Conservation (phyloP, 2,329 filamentous ascomycete genomes). For the Lasiodiplodia hormozganensis region DNA sequence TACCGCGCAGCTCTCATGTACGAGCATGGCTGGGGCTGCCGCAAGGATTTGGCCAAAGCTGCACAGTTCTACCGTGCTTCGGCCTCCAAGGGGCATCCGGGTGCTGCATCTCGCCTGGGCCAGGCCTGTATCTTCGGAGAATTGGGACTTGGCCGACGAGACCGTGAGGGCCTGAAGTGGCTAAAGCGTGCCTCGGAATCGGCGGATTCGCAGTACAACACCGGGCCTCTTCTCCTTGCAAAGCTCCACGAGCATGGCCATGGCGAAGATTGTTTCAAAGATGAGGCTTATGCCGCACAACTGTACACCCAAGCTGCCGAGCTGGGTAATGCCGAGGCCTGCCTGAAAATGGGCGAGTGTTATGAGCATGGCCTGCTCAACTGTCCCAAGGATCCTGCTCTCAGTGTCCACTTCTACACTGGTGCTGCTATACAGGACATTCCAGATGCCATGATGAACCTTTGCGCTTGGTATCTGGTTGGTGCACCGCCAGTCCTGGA, state of each 20-base stretch:
- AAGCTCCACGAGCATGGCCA: slow-evolving; percentile 91
- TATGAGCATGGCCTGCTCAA: slow-evolving; percentile 91
- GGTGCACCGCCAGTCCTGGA: slow-evolving; percentile 90
- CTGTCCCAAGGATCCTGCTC: slow-evolving; percentile 87
- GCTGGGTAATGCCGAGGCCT: slow-evolving; percentile 85
- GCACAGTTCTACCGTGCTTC: slow-evolving; percentile 91
- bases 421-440: slow-evolving; percentile 86
- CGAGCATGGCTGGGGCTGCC: slow-evolving; percentile 96
- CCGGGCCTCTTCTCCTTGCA: slow-evolving; percentile 89
- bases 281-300: slow-evolving; percentile 88
- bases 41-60: slow-evolving; percentile 87
- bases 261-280: slow-evolving; percentile 85
- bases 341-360: slow-evolving; percentile 88
- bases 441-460: slow-evolving; percentile 91
- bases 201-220: slow-evolving; percentile 90
- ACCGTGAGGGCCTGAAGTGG: slow-evolving; percentile 95
- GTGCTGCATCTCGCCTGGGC: slow-evolving; percentile 90
- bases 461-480: slow-evolving; percentile 98
- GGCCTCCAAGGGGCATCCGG: slow-evolving; percentile 92
- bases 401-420: slow-evolving; percentile 98
- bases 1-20: slow-evolving; percentile 95
- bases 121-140: slow-evolving; percentile 90
- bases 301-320: slow-evolving; percentile 94
- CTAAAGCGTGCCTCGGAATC: slow-evolving; percentile 90
- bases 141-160: slow-evolving; percentile 81